Percentiles rank a stretch among this genome's conserved stretches.
phyloP scores from a whole-genome alignment of 2,329 filamentous ascomycete species.

The Clonostachys sp. region DNA sequence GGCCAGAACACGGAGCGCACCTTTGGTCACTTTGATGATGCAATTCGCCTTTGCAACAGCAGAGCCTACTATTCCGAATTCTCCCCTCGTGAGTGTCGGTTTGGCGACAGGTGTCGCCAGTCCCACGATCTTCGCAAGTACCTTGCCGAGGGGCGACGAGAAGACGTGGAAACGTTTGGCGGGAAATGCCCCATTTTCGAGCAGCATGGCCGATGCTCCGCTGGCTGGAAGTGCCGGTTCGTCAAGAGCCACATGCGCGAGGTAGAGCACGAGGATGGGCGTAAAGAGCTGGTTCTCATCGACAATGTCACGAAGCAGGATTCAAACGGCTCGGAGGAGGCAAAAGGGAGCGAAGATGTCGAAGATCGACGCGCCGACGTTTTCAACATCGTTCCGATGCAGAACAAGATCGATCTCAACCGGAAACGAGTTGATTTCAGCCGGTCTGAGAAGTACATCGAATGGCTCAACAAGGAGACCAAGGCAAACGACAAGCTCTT shows the following conservation, averaged over 20 bases:
- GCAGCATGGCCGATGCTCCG: slow-evolving; percentile 67
- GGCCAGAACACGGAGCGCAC: slow-evolving; percentile 77
- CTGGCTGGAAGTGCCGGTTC: slow-evolving; percentile 94
- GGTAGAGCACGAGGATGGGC: slow-evolving; percentile 70
- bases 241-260: slow-evolving; percentile 83
- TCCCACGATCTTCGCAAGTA: slow-evolving; percentile 85
- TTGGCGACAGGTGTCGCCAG: slow-evolving; percentile 75
- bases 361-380: slow-evolving; percentile 59
- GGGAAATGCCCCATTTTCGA: slow-evolving; percentile 82
- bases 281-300: slow-evolving; percentile 73
- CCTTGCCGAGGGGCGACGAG: slow-evolving; percentile 73
- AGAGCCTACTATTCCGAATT: slow-evolving; percentile 72
- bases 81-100: slow-evolving; percentile 71
- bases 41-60: slow-evolving; percentile 72
- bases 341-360: slow-evolving; percentile 28
- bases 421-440: slow-evolving; percentile 67
- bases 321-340: slow-evolving; percentile 8
- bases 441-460: slow-evolving; percentile 69
- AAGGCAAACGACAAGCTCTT: slow-evolving; percentile 30
- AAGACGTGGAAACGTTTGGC: slow-evolving; percentile 71
- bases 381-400: slow-evolving; percentile 67
- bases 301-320: slow-evolving; percentile 23
- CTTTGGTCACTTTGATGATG: slow-evolving; percentile 77
- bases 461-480: slow-evolving; percentile 69
- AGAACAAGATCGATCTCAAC: slow-evolving; percentile 69